phyloP scores from a whole-genome alignment of 768 basidiomycete genomes.

The Neoboletus magnificus region DNA sequence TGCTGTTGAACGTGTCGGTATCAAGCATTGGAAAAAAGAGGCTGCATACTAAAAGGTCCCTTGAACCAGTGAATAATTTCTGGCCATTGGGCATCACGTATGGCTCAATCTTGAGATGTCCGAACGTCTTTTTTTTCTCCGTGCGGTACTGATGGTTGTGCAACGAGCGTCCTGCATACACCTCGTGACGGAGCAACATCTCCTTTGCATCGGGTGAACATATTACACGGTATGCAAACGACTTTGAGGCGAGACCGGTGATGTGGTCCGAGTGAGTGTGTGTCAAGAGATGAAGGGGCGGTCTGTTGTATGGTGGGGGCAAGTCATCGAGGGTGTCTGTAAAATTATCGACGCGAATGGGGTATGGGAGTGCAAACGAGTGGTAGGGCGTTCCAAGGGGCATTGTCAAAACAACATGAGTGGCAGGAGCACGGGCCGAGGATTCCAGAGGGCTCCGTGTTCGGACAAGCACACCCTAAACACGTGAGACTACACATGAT shows the following conservation, averaged over 20 bases:
- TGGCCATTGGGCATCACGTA: constrained; percentile 44
- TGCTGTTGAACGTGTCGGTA: constrained; percentile 37
- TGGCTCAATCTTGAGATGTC: constrained; percentile 63
- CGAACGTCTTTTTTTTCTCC: constrained; percentile 48
- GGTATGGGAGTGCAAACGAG: constrained; percentile 74
- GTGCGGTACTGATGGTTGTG: constrained; percentile 39
- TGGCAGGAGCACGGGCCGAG: constrained; percentile 10
- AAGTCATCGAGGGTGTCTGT: constrained; percentile 38
- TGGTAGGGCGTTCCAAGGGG: constrained; percentile 75
- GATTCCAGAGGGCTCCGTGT: background rate
- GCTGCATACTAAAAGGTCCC: constrained; percentile 47
- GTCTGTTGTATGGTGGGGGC: constrained; percentile 32
- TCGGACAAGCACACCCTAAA: background rate
- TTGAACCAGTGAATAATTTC: constrained; percentile 47
- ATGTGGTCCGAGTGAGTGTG: constrained; percentile 93
- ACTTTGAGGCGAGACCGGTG: constrained; percentile 67
- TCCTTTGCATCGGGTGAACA: constrained; percentile 84
- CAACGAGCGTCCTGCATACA: constrained; percentile 59
- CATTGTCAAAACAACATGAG: constrained; percentile 42
- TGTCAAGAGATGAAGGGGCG: constrained; percentile 68
- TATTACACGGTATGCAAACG: constrained; percentile 67
- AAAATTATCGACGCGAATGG: constrained; percentile 87
- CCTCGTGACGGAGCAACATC: constrained; percentile 79
- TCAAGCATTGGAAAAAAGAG: background rate
- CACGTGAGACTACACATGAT: background rate